Evolutionary conservation across 805 yeast species (phyloP), one percentile per base, ranked within the genome.

Genomic region (Zygosaccharomyces kombuchaensis): DNA sequence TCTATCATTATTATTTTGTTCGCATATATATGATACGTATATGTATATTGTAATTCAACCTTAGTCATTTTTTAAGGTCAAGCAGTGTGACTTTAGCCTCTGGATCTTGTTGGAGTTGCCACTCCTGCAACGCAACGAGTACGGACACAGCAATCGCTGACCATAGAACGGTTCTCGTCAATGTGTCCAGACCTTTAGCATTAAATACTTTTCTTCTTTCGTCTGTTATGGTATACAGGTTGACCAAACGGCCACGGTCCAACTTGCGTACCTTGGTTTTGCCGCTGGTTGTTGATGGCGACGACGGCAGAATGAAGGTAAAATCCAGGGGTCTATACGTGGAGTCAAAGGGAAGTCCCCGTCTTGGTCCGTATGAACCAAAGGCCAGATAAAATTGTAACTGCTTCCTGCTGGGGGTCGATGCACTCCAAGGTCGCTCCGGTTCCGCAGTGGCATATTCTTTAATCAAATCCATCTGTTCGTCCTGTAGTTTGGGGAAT

Each of bases 351-450:
- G 71, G 64, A 45, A 82, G 74, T 16, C 76, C 76, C 39, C 76
- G 80, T 50, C 95, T 71, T 1, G 80, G 82, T 0, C 89, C 93
- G 74, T 84, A 78, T 39, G 82, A 71, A 2, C 90, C 90, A 62
- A 80, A 85, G 0, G 82, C 73, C 25, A 82, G 72, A 66, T 74
- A 81, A 60, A 79, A 82, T 8, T 78, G 73, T 51, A 82, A 68
- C 50, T 75, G 69, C 57, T 83, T 82, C 43, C 74, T 74, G 41
- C 75, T 72, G 9, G 49, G 49, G 3, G 77, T 69, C 36, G 82
- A 52, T 34, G 68, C 63, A 2, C 62, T 60, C 95, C 95, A 85
- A 44, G 75, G 71, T 43, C 71, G 71, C 51, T 75, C 25, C n/a
- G 35, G 36, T n/a, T 21, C 23, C n/a, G 37, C 6, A 7, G 37